Conservation (phyloP, 1,284 basidiomycete species). For the Leccinum holopus region DNA sequence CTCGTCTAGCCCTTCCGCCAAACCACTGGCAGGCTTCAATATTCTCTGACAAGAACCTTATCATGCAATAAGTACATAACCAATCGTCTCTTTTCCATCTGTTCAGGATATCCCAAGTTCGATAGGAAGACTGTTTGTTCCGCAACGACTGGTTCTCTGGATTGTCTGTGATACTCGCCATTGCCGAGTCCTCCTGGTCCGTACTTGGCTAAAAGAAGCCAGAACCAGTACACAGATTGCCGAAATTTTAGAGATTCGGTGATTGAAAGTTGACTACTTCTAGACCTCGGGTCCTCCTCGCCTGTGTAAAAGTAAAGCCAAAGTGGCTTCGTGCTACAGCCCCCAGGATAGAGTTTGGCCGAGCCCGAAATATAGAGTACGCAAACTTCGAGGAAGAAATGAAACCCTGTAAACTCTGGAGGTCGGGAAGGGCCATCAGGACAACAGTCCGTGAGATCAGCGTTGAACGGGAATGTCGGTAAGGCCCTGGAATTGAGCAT, state of each 20-base stretch:
- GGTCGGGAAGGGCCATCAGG: constrained; percentile 31
- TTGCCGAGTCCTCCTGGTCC: constrained; percentile 5
- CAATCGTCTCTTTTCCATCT: constrained; percentile 26
- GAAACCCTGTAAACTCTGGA: constrained; percentile 27
- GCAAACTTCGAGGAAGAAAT: constrained; percentile 35
- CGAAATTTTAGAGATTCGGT: constrained; percentile 34
- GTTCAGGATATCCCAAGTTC: constrained; percentile 12
- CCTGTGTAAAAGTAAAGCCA: constrained; percentile 37
- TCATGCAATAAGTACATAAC: not conserved
- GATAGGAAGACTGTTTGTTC: constrained; percentile 12
- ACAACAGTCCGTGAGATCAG: constrained; percentile 35
- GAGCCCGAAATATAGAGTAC: constrained; percentile 34
- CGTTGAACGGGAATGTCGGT: constrained; percentile 5
- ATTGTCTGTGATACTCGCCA: not conserved
- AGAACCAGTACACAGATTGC: constrained; percentile 36
- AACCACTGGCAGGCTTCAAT: constrained; percentile 32
- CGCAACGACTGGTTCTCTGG: constrained; percentile 3
- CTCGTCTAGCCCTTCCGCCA: not conserved
- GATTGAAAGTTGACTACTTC: constrained; percentile 26
- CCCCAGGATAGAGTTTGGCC: constrained; percentile 28
- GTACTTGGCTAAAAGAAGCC: constrained; percentile 25
- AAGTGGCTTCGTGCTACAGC: constrained; percentile 35
- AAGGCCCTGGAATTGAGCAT: constrained; percentile 5
- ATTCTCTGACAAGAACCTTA: constrained; percentile 14
- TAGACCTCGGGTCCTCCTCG: constrained; percentile 36